Conservation (phyloP, 371 early-diverging fungal species). For the Mycotypha africana region DNA sequence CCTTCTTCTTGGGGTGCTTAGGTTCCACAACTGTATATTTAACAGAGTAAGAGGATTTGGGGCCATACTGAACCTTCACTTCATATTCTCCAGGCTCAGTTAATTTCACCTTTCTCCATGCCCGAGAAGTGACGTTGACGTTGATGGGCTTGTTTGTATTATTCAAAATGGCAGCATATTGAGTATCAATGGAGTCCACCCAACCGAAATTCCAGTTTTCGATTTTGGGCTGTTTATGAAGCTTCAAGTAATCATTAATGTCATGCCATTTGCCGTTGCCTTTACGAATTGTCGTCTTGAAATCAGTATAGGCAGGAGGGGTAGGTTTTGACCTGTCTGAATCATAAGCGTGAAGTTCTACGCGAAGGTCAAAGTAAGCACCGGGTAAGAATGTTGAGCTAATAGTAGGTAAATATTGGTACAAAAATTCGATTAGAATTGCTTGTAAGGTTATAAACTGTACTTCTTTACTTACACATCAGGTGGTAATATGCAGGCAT, state of each 20-base stretch:
- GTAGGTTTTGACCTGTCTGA: slow-evolving; percentile 32
- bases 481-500: slow-evolving; percentile 53
- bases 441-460: no score
- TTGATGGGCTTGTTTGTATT: slow-evolving; percentile 39
- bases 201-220: slow-evolving; percentile 52
- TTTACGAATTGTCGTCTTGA: slow-evolving; percentile 44
- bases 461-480: slow-evolving; percentile 42
- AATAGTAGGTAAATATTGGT: neutral
- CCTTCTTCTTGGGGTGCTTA: slow-evolving; percentile 51
- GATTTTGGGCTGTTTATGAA: slow-evolving; percentile 19
- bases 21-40: slow-evolving; percentile 36
- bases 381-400: slow-evolving; percentile 55
- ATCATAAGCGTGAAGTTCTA: slow-evolving; percentile 56
- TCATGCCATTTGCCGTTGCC: slow-evolving; percentile 38
- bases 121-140: slow-evolving; percentile 47
- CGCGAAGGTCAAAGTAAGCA: slow-evolving; percentile 51
- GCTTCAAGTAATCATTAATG: slow-evolving; percentile 37
- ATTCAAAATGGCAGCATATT: slow-evolving; percentile 19
- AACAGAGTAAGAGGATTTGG: slow-evolving; percentile 29
- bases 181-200: slow-evolving; percentile 47
- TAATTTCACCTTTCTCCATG: slow-evolving; percentile 53
- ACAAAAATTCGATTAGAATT: no score
- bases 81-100: slow-evolving; percentile 55
- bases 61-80: slow-evolving; percentile 34
- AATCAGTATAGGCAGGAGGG: slow-evolving; percentile 25